Conservation (phyloP, 495 filamentous ascomycete species). For the Bacidia gigantensis region DNA sequence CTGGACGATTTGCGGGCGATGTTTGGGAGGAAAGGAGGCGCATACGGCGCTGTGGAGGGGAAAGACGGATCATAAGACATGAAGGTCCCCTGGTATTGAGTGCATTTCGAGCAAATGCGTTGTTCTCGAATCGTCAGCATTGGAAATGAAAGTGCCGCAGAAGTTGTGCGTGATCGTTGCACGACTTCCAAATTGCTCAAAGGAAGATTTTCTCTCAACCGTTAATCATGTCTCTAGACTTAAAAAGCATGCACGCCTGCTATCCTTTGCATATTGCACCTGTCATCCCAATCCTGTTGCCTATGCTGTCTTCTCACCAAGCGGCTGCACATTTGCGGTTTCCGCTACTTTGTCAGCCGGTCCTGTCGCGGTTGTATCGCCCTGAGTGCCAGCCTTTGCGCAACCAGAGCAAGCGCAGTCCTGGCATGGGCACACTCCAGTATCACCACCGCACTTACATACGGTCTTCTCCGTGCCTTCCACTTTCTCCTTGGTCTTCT, state of each 20-base stretch:
- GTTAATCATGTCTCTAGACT: too few relatives aligned
- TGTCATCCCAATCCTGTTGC: background rate
- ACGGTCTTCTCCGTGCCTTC: slow-evolving; percentile 19
- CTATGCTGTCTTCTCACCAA: slow-evolving; percentile 17
- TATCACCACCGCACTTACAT: slow-evolving; percentile 19
- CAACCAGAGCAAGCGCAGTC: slow-evolving; percentile 21
- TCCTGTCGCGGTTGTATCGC: slow-evolving; percentile 19
- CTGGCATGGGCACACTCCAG: slow-evolving; percentile 17
- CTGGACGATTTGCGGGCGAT: slow-evolving; percentile 41
- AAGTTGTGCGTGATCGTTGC: too few relatives aligned
- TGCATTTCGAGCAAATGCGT: too few relatives aligned
- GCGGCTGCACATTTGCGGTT: slow-evolving; percentile 10
- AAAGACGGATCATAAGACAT: slow-evolving; percentile 17
- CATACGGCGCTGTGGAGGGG: slow-evolving; percentile 23
- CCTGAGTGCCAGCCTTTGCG: slow-evolving; percentile 11
- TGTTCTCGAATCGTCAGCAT: too few relatives aligned
- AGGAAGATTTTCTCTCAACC: too few relatives aligned
- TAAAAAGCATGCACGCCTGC: too few relatives aligned
- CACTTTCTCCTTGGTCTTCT: slow-evolving; percentile 16
- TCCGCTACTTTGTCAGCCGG: slow-evolving; percentile 18
- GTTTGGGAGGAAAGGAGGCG: slow-evolving; percentile 35
- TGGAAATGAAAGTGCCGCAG: too few relatives aligned
- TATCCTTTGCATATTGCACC: background rate
- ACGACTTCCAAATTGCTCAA: too few relatives aligned
- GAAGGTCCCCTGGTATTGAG: too few relatives aligned